phyloP scores from a whole-genome alignment of 2,329 filamentous ascomycete species.

The Amauroascus niger region DNA sequence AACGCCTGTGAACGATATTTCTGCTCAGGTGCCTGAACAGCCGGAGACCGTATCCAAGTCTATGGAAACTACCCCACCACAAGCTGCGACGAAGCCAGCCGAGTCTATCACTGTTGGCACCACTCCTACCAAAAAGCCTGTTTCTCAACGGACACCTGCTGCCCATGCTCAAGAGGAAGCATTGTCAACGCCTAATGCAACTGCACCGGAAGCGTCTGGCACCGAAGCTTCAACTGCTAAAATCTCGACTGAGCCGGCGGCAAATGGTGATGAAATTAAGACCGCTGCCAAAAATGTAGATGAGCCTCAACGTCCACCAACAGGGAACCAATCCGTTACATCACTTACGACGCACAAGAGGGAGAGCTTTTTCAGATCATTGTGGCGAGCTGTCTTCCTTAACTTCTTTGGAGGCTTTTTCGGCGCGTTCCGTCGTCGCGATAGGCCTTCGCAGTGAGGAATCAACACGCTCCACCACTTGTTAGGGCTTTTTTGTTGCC shows the following conservation, averaged over 20 bases:
- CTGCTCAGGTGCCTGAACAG: not conserved
- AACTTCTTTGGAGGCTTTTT: slow-evolving; percentile 35
- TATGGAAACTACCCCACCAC: not conserved
- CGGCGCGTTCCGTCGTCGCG: slow-evolving; percentile 31
- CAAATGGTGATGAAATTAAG: slow-evolving; percentile 12
- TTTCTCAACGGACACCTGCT: not conserved
- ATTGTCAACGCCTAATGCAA: not conserved
- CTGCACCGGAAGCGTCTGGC: slow-evolving; percentile 1
- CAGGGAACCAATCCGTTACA: slow-evolving; percentile 30
- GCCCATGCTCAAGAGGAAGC: not conserved
- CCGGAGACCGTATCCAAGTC: not conserved
- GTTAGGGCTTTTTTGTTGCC: not conserved
- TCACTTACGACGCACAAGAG: slow-evolving; percentile 29
- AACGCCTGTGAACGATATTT: not conserved
- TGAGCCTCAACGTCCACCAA: slow-evolving; percentile 14
- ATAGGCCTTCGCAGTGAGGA: slow-evolving; percentile 25
- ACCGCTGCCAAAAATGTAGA: slow-evolving; percentile 17
- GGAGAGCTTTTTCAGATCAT: slow-evolving; percentile 34
- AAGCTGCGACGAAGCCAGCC: not conserved
- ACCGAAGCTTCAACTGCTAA: slow-evolving; percentile 7
- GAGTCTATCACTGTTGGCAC: not conserved
- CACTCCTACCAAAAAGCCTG: not conserved
- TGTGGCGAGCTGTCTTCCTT: slow-evolving; percentile 34
- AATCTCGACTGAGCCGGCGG: slow-evolving; percentile 12
- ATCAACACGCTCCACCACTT: not conserved